Evolutionary conservation across 139 green algal species (phyloP), one percentile per base, ranked within the genome.

Genomic region (Mychonastes homosphaera): DNA sequence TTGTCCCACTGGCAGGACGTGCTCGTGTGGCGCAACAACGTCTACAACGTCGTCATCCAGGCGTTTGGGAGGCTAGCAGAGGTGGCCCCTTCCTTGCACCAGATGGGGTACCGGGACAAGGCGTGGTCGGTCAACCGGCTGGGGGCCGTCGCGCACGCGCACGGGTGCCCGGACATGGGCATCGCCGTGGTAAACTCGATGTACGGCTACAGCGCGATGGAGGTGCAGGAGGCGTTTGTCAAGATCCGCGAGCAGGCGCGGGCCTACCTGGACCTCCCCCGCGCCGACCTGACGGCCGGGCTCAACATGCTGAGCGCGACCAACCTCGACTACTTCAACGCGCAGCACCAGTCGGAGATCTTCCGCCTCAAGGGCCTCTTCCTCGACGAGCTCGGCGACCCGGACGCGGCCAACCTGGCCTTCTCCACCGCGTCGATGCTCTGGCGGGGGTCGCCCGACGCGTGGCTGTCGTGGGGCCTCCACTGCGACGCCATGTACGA

Each of bases 191-290:
- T 96, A 53, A 94, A 90, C 70, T 88, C 74, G 28, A 72, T 96
- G 71, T 98, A 98, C 63, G 87, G 88, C 55, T 97, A 89, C 69
- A 86, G 81, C 53, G 84, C 87, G 28, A 98, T 99, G 88, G 92
- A 98, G 62, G 87, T 99, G 47, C 84, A 96, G 72, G 91, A 98
- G 62, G 92, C 92, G 12, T 99, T 97, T 73, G 73, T 91, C 13
- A 99, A 99, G 75, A 96, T 96, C 59, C 67, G 76, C 28, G 89
- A 96, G 70, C 86, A 96, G 71, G 75, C 78, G 0, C 66, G 70
- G 44, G 78, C 75, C 2, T 78, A 85, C 62, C 64, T 85, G 26
- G 67, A 70, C 53, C 39, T 33, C n/a, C 63, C 63, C 19, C 26
- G 29, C n/a, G 62, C 74, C 23, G 33, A 70, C 27, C n/a, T 16